These are phyloP conservation scores for Triglochin maritima DNA, from an alignment of 106 monocot species.

Conservation along the genomic window DNA sequence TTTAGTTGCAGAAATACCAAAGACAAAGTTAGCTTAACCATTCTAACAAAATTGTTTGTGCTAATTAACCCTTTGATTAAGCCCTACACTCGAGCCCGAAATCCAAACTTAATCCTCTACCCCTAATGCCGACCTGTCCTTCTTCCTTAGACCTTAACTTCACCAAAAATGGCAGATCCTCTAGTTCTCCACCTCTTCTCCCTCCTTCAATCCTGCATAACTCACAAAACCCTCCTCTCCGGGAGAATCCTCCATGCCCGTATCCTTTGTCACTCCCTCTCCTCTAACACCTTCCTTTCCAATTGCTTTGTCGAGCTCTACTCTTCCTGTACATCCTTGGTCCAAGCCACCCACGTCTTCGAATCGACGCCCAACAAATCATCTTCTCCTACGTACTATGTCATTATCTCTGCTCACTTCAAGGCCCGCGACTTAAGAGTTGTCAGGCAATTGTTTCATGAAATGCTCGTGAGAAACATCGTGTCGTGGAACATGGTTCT, in stretches of 20 bases:
- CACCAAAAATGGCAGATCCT: slow-evolving; percentile 7
- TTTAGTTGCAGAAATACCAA: too few species aligned
- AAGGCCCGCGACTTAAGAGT: slow-evolving; percentile 26
- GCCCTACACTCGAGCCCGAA: too few species aligned
- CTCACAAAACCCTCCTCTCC: slow-evolving; percentile 15
- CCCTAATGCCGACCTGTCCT: too few species aligned
- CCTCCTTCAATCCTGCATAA: slow-evolving; percentile 47
- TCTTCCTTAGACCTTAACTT: too few species aligned
- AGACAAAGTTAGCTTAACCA: too few species aligned
- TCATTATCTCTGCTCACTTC: slow-evolving; percentile 32
- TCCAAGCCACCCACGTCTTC: slow-evolving; percentile 36
- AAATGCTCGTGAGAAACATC: slow-evolving; percentile 65
- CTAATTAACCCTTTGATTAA: too few species aligned
- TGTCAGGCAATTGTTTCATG: slow-evolving; percentile 38
- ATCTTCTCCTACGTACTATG: slow-evolving; percentile 74
- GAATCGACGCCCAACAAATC: slow-evolving; percentile 33
- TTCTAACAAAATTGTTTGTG: too few species aligned
- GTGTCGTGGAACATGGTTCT: slow-evolving; percentile 91
- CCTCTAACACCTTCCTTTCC: slow-evolving; percentile 58
- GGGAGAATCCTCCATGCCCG: slow-evolving; percentile 56
- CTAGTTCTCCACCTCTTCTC: slow-evolving; percentile 33
- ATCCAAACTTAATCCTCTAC: too few species aligned
- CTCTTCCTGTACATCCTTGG: slow-evolving; percentile 17
- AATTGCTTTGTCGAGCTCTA: slow-evolving; percentile 82
- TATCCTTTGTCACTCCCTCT: slow-evolving; percentile 31